Base-by-base conservation (phyloP, 345 rosid species). In the Dimocarpus longan region DNA sequence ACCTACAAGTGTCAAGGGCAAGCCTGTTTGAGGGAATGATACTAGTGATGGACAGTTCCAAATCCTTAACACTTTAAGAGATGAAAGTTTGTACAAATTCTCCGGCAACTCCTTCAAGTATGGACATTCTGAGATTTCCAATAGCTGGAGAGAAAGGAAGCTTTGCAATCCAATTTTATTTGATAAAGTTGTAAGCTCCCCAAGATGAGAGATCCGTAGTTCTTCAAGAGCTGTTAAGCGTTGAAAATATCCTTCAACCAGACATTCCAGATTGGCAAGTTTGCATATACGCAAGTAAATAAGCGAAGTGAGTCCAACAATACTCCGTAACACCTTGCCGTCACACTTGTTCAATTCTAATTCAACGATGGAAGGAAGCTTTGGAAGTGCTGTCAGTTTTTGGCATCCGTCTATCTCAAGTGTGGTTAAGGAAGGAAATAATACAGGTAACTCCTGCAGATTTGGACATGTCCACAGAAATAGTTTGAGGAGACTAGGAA, bases 391-490 rank as follows among this genome's bases (percentile, higher is more conserved):
- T 28, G 48, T 62, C 71, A 76, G 52, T 12, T 66, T 24, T 76
- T 48, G 71, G 70, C 78, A 76, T 76, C 44, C 50, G 18, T 65
- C 71, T 26, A 76, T 66, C 71, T 65, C 63, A 50, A 76, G 65
- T 2, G 13, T 66, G 50, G 0, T 48, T 19, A 76, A 50, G 50
- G 71, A 76, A 32, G 78, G 78, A 52, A 76, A 13, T 6, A 50
- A n/a, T 0, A 1, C 9, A 8, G 78, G 78, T 6, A 76, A 66
- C 6, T 76, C 78, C 50, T 5, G 5, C 64, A 66, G 60, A 22
- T 76, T 76, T n/a, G 70, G 78, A 22, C 78, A 76, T 2, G 42
- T 43, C 26, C 21, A 62, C 9, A 75, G 19, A 46, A 26, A 65
- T 48, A 76, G 71, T 37, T 76, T 71, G 1, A 28, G 78, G 26